Percentiles rank a stretch among this genome's conserved stretches.
These are phyloP conservation scores for Wickerhamomyces ciferrii DNA, from an alignment of 805 yeast species.

Conservation along the genomic window DNA sequence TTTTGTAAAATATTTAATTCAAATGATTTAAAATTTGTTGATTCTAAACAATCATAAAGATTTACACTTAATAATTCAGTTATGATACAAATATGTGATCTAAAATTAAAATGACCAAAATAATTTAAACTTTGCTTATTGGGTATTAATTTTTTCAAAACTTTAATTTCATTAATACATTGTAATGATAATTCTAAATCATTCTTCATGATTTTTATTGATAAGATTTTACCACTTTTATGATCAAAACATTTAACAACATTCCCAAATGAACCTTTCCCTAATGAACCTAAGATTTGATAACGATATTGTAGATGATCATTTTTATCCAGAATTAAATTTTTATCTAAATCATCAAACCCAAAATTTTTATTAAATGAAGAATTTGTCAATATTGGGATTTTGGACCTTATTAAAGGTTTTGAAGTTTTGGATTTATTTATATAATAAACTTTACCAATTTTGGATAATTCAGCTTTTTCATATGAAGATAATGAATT, in stretches of 20 bases:
- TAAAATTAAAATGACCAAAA: constrained; percentile 66
- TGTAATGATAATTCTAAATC: constrained; percentile 71
- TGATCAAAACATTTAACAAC: constrained; percentile 70
- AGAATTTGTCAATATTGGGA: too few species aligned
- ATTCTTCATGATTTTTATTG: constrained; percentile 73
- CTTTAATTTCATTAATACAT: constrained; percentile 70
- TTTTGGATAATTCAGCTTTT: constrained; percentile 52
- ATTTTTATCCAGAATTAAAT: constrained; percentile 46
- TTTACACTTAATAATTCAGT: constrained; percentile 70
- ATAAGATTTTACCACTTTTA: constrained; percentile 51
- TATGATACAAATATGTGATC: constrained; percentile 78
- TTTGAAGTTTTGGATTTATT: constrained; percentile 25
- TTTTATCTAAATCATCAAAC: constrained; percentile 65
- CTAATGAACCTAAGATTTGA: constrained; percentile 53
- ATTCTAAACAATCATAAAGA: constrained; percentile 53
- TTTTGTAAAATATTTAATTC: constrained; percentile 32
- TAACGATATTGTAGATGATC: constrained; percentile 79
- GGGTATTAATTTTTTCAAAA: constrained; percentile 42
- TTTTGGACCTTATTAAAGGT: constrained; percentile 25
- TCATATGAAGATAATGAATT: constrained; percentile 45
- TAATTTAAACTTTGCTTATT: constrained; percentile 39
- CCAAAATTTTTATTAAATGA: constrained; percentile 53
- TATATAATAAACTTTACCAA: constrained; percentile 42
- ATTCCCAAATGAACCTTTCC: constrained; percentile 80
- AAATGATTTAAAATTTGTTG: constrained; percentile 45